These are phyloP conservation scores for Solanum arcanum DNA, from an alignment of 257 asterid species.

Conservation along the genomic window DNA sequence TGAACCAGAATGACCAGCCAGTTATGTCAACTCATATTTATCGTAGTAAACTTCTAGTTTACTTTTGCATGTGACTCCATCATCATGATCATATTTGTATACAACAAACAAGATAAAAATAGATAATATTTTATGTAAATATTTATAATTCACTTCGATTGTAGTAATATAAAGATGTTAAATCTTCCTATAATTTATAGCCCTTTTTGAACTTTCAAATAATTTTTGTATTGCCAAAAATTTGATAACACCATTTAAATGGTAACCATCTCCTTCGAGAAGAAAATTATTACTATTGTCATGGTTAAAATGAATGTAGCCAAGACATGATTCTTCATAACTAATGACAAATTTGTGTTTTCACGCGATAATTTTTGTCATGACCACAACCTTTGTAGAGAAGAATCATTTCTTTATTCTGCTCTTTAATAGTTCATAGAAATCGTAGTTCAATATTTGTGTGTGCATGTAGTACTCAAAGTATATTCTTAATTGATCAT, in stretches of 20 bases:
- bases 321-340: not conserved
- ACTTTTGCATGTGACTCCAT: not conserved
- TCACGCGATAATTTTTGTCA: not conserved
- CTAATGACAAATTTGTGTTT: not conserved
- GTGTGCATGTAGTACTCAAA: not conserved
- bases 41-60: not conserved
- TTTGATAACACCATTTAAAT: not conserved
- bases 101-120: not conserved
- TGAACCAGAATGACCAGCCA: not conserved
- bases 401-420: no score
- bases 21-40: not conserved
- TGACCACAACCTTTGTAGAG: not conserved
- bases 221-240: not conserved
- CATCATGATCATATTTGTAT: not conserved
- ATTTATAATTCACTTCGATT: not conserved
- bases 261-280: not conserved
- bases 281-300: not conserved
- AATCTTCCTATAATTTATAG: no score
- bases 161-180: not conserved
- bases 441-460: not conserved
- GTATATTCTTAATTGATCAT: not conserved
- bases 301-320: not conserved
- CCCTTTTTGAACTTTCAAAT: not conserved
- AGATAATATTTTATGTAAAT: no score
- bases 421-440: no score